phyloP scores from a whole-genome alignment of 2,329 filamentous ascomycete species.

The Colletotrichum liriopes region DNA sequence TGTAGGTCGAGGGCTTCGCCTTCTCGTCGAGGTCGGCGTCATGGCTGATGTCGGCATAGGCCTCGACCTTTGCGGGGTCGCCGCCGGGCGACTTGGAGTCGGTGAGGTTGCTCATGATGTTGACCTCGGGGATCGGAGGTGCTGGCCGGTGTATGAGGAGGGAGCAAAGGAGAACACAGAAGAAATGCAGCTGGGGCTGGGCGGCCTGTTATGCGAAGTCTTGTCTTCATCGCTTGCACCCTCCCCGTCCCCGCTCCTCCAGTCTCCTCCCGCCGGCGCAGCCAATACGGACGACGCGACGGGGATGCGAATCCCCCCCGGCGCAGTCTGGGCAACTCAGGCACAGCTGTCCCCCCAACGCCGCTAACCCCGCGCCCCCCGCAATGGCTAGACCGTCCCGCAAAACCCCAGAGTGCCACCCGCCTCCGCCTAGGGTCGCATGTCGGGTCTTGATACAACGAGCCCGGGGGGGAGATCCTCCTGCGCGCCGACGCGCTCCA shows the following conservation, averaged over 20 bases:
- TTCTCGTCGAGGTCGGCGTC: constrained; percentile 53
- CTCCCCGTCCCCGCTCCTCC: neutral
- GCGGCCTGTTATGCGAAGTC: constrained; percentile 32
- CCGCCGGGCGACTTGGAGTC: constrained; percentile 36
- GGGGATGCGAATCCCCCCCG: constrained; percentile 20
- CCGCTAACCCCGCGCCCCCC: constrained; percentile 30
- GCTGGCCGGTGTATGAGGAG: neutral
- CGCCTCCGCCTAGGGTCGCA: constrained; percentile 16
- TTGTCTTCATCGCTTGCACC: neutral
- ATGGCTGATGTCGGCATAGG: constrained; percentile 26
- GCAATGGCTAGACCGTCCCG: constrained; percentile 20
- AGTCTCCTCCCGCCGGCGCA: constrained; percentile 7
- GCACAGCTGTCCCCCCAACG: neutral
- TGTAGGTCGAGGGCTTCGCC: constrained; percentile 58
- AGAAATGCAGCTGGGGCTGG: neutral
- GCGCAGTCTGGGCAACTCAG: constrained; percentile 20
- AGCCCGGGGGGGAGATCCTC: constrained; percentile 22
- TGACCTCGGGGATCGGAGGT: neutral
- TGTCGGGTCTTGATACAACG: constrained; percentile 33
- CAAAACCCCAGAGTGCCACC: constrained; percentile 36
- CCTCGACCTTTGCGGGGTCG: constrained; percentile 36
- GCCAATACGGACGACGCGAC: constrained; percentile 28
- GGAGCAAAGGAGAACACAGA: neutral
- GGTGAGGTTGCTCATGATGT: constrained; percentile 26
- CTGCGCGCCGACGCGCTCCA: constrained; percentile 35